Conservation (phyloP, 352 stramenopile genomes). For the Pythium aquatile region DNA sequence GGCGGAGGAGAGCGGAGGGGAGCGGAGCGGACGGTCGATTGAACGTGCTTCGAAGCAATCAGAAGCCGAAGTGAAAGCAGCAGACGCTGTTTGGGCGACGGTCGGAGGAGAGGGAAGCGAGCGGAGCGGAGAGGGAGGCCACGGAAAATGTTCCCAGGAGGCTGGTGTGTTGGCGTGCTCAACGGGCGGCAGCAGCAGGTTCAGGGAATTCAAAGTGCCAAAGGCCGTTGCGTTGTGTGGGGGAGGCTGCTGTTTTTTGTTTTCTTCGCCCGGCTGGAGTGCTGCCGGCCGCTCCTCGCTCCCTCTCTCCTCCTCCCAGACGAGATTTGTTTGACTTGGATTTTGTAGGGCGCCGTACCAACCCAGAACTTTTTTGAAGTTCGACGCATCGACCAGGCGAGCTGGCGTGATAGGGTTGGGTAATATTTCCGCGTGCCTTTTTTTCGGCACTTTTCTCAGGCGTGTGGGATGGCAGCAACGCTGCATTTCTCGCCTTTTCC, state of each 20-base stretch:
- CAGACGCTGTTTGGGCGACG: conserved; percentile 3
- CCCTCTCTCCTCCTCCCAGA: conserved; percentile 16
- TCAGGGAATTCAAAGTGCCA: conserved; percentile 20
- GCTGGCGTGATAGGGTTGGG: conserved; percentile 26
- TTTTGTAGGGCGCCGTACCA: conserved; percentile 13
- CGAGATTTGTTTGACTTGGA: conserved; percentile 11
- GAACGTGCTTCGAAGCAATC: conserved; percentile 30
- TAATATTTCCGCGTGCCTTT: conserved; percentile 29
- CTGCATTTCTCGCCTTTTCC: conserved; percentile 8
- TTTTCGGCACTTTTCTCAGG: conserved; percentile 32
- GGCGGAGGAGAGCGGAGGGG: not conserved
- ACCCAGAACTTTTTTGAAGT: conserved; percentile 35
- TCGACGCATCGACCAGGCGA: conserved; percentile 23
- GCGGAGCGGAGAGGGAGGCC: not conserved
- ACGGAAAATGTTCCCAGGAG: conserved; percentile 12
- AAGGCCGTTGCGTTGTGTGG: conserved; percentile 31
- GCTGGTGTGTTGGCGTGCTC: conserved; percentile 14
- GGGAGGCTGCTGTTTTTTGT: conserved; percentile 23
- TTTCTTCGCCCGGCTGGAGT: conserved; percentile 22
- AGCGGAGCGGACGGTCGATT: conserved; percentile 5
- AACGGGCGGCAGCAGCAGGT: conserved; percentile 26
- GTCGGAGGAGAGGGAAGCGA: not conserved
- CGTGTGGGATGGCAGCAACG: conserved; percentile 8
- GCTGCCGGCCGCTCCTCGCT: conserved; percentile 17
- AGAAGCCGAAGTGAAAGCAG: conserved; percentile 34